A percentile compares a stretch with the other conserved stretches of the same genome.
phyloP scores from a whole-genome alignment of 2,329 filamentous ascomycete species.

The Clonostachys chloroleuca region DNA sequence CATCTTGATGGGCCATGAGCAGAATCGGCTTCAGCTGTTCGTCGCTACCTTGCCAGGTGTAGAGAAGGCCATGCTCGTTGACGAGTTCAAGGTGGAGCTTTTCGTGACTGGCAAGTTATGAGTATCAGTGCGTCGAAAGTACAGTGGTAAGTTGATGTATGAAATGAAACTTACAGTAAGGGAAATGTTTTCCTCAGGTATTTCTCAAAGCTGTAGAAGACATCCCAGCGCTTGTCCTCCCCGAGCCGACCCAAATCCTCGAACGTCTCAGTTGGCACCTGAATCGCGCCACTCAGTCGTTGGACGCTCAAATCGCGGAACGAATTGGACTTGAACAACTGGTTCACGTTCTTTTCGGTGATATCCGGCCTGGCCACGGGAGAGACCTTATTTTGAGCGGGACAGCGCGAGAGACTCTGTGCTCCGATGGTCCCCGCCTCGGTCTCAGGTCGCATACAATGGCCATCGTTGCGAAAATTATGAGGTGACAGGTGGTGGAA shows the following conservation, averaged over 20 bases:
- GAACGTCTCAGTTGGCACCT: slow-evolving; percentile 49
- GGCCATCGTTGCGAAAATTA: too few relatives aligned
- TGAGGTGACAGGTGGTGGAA: too few relatives aligned
- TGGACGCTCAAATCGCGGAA: not conserved
- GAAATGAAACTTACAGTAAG: too few relatives aligned
- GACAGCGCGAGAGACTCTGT: too few relatives aligned
- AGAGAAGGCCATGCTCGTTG: slow-evolving; percentile 55
- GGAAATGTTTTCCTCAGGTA: too few relatives aligned
- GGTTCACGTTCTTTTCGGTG: too few relatives aligned
- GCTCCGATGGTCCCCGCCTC: too few relatives aligned
- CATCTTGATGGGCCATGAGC: slow-evolving; percentile 61
- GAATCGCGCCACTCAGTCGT: slow-evolving; percentile 20
- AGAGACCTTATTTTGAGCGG: too few relatives aligned
- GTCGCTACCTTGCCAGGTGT: slow-evolving; percentile 50
- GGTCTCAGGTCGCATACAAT: too few relatives aligned
- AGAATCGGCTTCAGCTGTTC: slow-evolving; percentile 46
- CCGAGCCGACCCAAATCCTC: slow-evolving; percentile 50
- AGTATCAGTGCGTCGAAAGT: too few relatives aligned
- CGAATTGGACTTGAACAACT: not conserved
- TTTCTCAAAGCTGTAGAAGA: slow-evolving; percentile 42
- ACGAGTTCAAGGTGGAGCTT: slow-evolving; percentile 44
- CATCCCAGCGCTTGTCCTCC: slow-evolving; percentile 53
- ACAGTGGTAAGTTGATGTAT: too few relatives aligned
- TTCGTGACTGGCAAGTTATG: slow-evolving; percentile 37
- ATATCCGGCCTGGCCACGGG: too few relatives aligned